Conservation (phyloP, 495 filamentous ascomycete species). For the Xylaria curta region DNA sequence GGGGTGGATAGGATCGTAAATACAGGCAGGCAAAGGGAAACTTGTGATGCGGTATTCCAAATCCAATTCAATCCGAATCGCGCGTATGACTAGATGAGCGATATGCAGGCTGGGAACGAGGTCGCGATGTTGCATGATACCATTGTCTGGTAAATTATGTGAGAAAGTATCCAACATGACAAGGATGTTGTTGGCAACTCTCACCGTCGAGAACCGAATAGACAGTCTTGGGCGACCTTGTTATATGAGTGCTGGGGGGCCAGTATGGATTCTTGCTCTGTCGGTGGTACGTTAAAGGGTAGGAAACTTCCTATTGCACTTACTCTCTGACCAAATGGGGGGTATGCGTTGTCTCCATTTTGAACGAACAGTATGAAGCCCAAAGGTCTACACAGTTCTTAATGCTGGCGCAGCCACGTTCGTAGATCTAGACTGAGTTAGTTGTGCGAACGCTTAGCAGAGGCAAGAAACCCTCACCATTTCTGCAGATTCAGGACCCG, state of each 20-base stretch:
- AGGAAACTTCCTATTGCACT: conserved; percentile 78
- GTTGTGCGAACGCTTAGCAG: neutral
- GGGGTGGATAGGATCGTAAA: conserved; percentile 59
- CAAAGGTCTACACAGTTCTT: conserved; percentile 93
- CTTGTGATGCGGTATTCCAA: conserved; percentile 58
- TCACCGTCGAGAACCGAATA: conserved; percentile 54
- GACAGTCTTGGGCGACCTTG: conserved; percentile 39
- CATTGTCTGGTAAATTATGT: conserved; percentile 64
- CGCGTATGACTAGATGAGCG: conserved; percentile 49
- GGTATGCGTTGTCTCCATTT: conserved; percentile 95
- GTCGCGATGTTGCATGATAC: conserved; percentile 50
- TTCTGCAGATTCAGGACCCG: conserved; percentile 95
- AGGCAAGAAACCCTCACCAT: conserved; percentile 68
- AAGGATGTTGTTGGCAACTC: conserved; percentile 58
- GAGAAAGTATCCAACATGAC: conserved; percentile 60
- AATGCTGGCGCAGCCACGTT: conserved; percentile 93
- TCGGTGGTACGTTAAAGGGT: conserved; percentile 62
- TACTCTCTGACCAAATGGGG: conserved; percentile 98
- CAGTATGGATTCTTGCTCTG: conserved; percentile 43
- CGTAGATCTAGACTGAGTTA: conserved; percentile 72
- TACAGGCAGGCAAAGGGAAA: conserved; percentile 62
- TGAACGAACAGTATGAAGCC: conserved; percentile 97
- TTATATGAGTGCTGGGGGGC: conserved; percentile 36
- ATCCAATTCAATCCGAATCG: conserved; percentile 56
- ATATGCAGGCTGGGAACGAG: conserved; percentile 54